phyloP scores from a whole-genome alignment of 23 red algal species.

The Cyanidium caldarium region DNA sequence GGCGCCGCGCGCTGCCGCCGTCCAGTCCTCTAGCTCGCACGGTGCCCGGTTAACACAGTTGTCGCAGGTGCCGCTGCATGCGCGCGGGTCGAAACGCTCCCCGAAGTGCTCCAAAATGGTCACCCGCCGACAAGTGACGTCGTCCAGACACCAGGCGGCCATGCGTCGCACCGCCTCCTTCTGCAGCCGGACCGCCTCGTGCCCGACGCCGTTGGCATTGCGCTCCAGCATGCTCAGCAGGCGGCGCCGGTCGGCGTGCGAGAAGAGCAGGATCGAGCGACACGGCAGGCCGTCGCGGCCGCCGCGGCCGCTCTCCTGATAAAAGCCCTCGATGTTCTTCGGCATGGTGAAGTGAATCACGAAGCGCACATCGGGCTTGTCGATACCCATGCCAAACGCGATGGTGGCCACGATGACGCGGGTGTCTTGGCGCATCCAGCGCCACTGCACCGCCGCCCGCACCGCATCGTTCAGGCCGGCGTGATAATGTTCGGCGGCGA shows the following conservation, averaged over 20 bases:
- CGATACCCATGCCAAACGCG: constrained; percentile 99
- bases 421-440: constrained; percentile 11
- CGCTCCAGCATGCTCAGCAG: constrained; percentile 75
- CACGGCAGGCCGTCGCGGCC: constrained; percentile 59
- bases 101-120: constrained; percentile 74
- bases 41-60: constrained; percentile 47
- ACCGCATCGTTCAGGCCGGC: constrained; percentile 15
- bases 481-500: constrained; percentile 16
- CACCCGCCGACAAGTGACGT: constrained; percentile 59
- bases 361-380: constrained; percentile 93
- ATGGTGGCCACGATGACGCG: constrained; percentile 85
- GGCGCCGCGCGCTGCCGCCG: constrained; percentile 9
- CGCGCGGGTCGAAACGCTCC: constrained; percentile 55
- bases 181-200: constrained; percentile 22
- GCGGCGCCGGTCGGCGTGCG: constrained; percentile 43
- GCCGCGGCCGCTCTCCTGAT: constrained; percentile 93
- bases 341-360: constrained; percentile 89
- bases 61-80: constrained; percentile 76
- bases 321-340: constrained; percentile 94
- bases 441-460: background rate
- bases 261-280: constrained; percentile 72
- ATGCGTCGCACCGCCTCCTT: constrained; percentile 67
- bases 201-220: constrained; percentile 12
- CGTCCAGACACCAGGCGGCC: constrained; percentile 73
- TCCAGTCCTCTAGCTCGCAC: constrained; percentile 12